phyloP scores from a whole-genome alignment of 345 rosid genomes.

The Microcos paniculata region DNA sequence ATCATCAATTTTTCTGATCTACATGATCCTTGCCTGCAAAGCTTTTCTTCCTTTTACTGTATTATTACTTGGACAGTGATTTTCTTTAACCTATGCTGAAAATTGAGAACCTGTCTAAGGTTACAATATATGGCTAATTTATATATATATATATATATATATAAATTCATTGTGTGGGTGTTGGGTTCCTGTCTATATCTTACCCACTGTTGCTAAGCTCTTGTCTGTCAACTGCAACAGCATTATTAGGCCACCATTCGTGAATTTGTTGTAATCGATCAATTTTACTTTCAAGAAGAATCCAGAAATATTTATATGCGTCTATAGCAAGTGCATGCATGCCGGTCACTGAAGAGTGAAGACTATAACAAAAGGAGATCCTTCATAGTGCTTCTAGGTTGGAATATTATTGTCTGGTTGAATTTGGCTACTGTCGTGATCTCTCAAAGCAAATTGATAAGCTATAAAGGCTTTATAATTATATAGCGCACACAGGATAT shows the following conservation, averaged over 20 bases:
- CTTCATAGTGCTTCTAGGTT: background rate
- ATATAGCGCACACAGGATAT: background rate
- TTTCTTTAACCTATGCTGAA: background rate
- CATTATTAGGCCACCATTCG: conserved; percentile 18
- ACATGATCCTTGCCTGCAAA: background rate
- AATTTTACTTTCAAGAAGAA: background rate
- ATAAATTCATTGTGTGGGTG: conserved; percentile 4
- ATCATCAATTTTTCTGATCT: background rate
- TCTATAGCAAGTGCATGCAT: background rate
- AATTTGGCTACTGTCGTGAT: background rate
- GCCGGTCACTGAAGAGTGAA: background rate
- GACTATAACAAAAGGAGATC: background rate
- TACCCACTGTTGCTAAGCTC: conserved; percentile 20
- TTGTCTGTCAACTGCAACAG: conserved; percentile 29
- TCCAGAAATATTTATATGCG: background rate
- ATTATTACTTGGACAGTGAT: conserved; percentile 2
- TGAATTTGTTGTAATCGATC: background rate
- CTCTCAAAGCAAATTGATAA: background rate
- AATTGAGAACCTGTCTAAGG: background rate
- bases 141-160: background rate
- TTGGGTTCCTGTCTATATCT: conserved; percentile 26
- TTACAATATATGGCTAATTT: background rate
- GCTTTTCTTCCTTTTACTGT: conserved; percentile 5
- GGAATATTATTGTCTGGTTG: conserved; percentile 11
- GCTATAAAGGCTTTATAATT: background rate